Percentiles rank a stretch among this genome's conserved stretches.
Conservation (phyloP, 306 rosid genomes). For the Prosopis cineraria region DNA sequence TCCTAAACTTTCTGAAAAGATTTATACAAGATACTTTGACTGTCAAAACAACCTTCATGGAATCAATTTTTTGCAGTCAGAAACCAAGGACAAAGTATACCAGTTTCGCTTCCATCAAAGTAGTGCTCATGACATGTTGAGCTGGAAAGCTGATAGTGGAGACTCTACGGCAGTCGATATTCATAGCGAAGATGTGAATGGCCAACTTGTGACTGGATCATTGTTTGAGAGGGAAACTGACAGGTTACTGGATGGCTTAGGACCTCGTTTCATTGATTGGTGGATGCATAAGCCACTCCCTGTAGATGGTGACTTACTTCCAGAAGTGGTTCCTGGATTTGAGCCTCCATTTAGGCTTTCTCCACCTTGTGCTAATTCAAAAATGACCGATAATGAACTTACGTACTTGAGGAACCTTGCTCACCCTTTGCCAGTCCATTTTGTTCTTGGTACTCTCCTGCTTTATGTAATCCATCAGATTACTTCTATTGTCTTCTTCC, state of each 20-base stretch:
- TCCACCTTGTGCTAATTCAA: conserved; percentile 56
- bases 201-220: conserved; percentile 45
- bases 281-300: conserved; percentile 95
- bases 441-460: conserved; percentile 73
- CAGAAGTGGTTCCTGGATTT: conserved; percentile 74
- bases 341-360: conserved; percentile 67
- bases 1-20: conserved; percentile 36
- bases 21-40: conserved; percentile 26
- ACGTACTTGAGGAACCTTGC: conserved; percentile 76
- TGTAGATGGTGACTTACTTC: conserved; percentile 87
- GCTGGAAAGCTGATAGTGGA: conserved; percentile 23
- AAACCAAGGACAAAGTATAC: conserved; percentile 25
- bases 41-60: conserved; percentile 26
- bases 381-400: conserved; percentile 61
- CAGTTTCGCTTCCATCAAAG: conserved; percentile 26
- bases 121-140: conserved; percentile 31
- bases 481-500: conserved; percentile 2
- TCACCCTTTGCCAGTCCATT: conserved; percentile 76
- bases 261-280: conserved; percentile 94
- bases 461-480: conserved; percentile 27
- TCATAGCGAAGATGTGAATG: conserved; percentile 26
- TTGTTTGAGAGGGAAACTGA: conserved; percentile 84
- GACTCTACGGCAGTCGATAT: conserved; percentile 30
- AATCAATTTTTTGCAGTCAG: conserved; percentile 35
- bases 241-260: conserved; percentile 76